Percentiles rank a stretch among this genome's conserved stretches.
Evolutionary conservation across 768 basidiomycete species (phyloP).

Genomic region (Pholiota microspora): DNA sequence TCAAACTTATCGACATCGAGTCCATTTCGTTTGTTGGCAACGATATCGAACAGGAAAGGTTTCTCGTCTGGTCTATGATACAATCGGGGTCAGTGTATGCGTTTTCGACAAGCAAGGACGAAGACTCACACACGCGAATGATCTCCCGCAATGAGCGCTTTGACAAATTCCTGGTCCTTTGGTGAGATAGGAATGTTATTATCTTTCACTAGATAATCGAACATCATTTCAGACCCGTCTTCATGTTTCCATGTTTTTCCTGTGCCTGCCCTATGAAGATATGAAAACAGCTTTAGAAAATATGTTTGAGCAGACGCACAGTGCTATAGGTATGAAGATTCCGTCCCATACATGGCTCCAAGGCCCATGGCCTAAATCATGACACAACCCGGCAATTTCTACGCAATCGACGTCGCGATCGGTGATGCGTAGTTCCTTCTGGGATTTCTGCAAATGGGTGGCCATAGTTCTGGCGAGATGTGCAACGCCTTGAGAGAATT

Average conservation of each 20-base stretch:
- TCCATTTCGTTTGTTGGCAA: conserved; percentile 79
- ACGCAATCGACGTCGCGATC: conserved; percentile 74
- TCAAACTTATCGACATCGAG: conserved; percentile 92
- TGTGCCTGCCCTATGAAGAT: conserved; percentile 31
- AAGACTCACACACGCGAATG: conserved; percentile 44
- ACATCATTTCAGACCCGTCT: conserved; percentile 80
- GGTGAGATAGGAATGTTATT: conserved; percentile 48
- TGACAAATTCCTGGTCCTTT: conserved; percentile 60
- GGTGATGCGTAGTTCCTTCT: conserved; percentile 63
- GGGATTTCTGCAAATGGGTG: conserved; percentile 50
- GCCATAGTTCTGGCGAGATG: conserved; percentile 70
- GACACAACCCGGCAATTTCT: conserved; percentile 77
- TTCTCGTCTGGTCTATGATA: conserved; percentile 50
- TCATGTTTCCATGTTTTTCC: conserved; percentile 68
- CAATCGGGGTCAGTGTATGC: not conserved
- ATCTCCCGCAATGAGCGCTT: conserved; percentile 77
- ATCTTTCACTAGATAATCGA: conserved; percentile 61
- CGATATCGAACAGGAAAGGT: conserved; percentile 78
- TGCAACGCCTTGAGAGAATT: conserved; percentile 56
- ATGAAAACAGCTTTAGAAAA: not conserved
- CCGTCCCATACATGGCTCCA: conserved; percentile 85
- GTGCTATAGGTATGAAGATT: conserved; percentile 61
- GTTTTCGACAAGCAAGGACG: not conserved
- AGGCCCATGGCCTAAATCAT: conserved; percentile 84
- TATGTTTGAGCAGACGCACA: conserved; percentile 16